phyloP scores from a whole-genome alignment of 805 yeast genomes.

The Saccharomycopsis oosterbeekiorum region DNA sequence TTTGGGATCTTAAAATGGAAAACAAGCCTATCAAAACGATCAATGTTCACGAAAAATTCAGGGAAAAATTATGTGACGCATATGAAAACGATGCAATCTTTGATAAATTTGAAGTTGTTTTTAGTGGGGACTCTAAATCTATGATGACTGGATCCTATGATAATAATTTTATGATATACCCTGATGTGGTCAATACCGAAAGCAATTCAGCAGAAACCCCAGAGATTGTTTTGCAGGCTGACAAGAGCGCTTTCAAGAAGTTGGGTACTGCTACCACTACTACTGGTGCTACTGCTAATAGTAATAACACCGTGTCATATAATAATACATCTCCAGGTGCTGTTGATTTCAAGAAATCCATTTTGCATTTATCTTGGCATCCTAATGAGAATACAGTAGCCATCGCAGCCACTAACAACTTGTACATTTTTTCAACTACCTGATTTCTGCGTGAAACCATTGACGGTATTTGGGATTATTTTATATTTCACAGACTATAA shows the following conservation, averaged over 20 bases:
- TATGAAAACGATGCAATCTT: conserved; percentile 97
- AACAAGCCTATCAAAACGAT: conserved; percentile 88
- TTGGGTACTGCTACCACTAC: conserved; percentile 35
- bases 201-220: conserved; percentile 27
- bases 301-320: conserved; percentile 30
- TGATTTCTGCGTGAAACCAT: conserved; percentile 24
- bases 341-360: conserved; percentile 89
- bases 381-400: conserved; percentile 95
- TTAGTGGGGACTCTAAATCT: conserved; percentile 84
- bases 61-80: conserved; percentile 90
- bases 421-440: conserved; percentile 66
- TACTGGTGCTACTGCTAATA: conserved; percentile 31
- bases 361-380: conserved; percentile 96
- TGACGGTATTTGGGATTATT: not conserved
- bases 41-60: conserved; percentile 88
- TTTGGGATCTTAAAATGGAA: conserved; percentile 98
- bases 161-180: conserved; percentile 94
- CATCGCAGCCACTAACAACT: conserved; percentile 94
- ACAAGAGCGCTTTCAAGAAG: conserved; percentile 88
- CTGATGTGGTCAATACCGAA: conserved; percentile 46
- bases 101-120: conserved; percentile 95
- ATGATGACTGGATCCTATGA: conserved; percentile 97
- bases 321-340: conserved; percentile 26
- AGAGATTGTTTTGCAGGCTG: conserved; percentile 90
- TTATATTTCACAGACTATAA: not conserved